Evolutionary conservation across 768 basidiomycete species (phyloP).

Genomic region (Panellus pusillus): DNA sequence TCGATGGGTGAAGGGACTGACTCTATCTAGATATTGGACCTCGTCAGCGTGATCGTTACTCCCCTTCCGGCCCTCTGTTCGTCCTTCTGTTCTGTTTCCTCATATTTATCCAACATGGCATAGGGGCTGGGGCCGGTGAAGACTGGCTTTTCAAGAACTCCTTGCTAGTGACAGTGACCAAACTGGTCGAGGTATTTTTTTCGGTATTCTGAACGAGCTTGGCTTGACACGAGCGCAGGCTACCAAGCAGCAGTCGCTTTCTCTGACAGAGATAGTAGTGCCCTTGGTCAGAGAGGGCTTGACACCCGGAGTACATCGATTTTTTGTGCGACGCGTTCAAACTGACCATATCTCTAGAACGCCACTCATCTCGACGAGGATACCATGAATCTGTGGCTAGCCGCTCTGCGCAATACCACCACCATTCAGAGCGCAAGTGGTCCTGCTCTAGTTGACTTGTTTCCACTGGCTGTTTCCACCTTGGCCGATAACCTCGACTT

Average conservation of each 20-base stretch:
- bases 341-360: slow-evolving; percentile 40
- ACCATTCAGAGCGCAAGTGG: slow-evolving; percentile 49
- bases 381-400: slow-evolving; percentile 72
- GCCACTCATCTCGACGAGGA: slow-evolving; percentile 77
- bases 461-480: slow-evolving; percentile 61
- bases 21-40: slow-evolving; percentile 60
- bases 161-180: slow-evolving; percentile 68
- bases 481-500: slow-evolving; percentile 72
- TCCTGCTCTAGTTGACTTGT: slow-evolving; percentile 59
- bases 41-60: slow-evolving; percentile 56
- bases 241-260: slow-evolving; percentile 58
- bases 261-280: slow-evolving; percentile 55
- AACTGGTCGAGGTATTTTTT: slow-evolving; percentile 60
- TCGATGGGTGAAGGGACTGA: neutral
- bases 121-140: slow-evolving; percentile 68
- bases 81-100: slow-evolving; percentile 24
- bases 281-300: slow-evolving; percentile 68
- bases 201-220: neutral
- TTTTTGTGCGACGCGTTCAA: neutral
- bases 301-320: slow-evolving; percentile 47
- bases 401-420: slow-evolving; percentile 64
- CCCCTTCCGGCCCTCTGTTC: slow-evolving; percentile 74
- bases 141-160: slow-evolving; percentile 73
- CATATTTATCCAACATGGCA: slow-evolving; percentile 11
- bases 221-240: slow-evolving; percentile 43